These are phyloP conservation scores for Agaricales sp. DNA, from an alignment of 1,284 basidiomycete species.

Conservation along the genomic window DNA sequence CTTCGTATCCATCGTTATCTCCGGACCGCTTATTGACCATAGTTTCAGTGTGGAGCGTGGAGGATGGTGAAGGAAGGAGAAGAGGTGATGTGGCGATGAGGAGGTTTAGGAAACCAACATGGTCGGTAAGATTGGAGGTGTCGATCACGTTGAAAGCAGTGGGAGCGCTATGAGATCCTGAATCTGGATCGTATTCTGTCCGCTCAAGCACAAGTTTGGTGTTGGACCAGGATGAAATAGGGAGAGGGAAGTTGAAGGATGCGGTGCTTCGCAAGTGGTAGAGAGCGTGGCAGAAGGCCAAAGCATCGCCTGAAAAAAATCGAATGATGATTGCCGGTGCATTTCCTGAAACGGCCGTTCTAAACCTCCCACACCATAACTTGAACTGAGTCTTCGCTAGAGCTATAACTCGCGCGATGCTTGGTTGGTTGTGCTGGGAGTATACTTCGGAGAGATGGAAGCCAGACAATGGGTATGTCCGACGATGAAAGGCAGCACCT, in stretches of 20 bases:
- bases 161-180: slow-evolving; percentile 16
- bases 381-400: slow-evolving; percentile 23
- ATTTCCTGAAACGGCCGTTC: slow-evolving; percentile 5
- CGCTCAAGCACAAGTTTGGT: not conserved
- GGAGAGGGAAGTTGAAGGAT: slow-evolving; percentile 14
- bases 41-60: slow-evolving; percentile 32
- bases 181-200: not conserved
- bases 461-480: slow-evolving; percentile 27
- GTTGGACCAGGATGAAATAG: slow-evolving; percentile 12
- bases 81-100: slow-evolving; percentile 28
- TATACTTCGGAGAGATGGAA: slow-evolving; percentile 34
- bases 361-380: slow-evolving; percentile 24
- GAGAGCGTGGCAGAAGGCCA: slow-evolving; percentile 14
- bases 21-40: slow-evolving; percentile 17
- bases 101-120: slow-evolving; percentile 35
- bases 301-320: slow-evolving; percentile 17
- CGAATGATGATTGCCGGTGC: slow-evolving; percentile 15
- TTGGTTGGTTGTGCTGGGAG: slow-evolving; percentile 15
- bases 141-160: slow-evolving; percentile 35
- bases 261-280: slow-evolving; percentile 2
- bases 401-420: not conserved
- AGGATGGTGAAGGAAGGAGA: slow-evolving; percentile 18
- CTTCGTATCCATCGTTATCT: not conserved
- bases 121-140: slow-evolving; percentile 36
- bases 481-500: slow-evolving; percentile 31